Conservation (phyloP, 768 basidiomycete genomes). For the Tephrocybe sp. region DNA sequence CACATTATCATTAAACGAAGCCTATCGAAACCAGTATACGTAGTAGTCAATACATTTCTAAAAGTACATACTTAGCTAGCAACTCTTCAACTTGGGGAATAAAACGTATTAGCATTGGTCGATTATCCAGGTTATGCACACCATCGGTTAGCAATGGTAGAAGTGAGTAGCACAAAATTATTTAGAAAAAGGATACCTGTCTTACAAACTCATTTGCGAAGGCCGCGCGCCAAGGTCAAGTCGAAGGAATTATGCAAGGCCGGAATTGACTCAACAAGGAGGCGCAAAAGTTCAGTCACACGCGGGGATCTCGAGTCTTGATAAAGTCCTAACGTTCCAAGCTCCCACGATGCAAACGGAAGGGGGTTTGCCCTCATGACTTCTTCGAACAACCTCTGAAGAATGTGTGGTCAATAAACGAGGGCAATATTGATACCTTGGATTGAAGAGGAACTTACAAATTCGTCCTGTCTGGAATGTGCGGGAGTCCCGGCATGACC, state of each 20-base stretch:
- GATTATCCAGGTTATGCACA: too few species aligned
- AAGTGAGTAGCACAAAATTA: too few species aligned
- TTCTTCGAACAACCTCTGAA: conserved; percentile 11
- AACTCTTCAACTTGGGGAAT: neutral
- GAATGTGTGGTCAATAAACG: neutral
- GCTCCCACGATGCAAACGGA: conserved; percentile 13
- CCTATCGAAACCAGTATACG: too few species aligned
- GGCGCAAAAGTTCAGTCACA: conserved; percentile 1
- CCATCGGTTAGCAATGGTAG: too few species aligned
- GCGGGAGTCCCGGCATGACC: neutral
- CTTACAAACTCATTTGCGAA: too few species aligned
- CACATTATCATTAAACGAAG: too few species aligned
- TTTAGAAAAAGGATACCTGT: too few species aligned
- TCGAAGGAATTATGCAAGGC: conserved; percentile 9
- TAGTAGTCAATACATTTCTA: too few species aligned
- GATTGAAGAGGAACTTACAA: conserved; percentile 8
- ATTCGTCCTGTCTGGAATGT: conserved; percentile 1
- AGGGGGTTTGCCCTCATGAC: conserved; percentile 3
- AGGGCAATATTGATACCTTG: neutral
- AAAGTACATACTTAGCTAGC: neutral
- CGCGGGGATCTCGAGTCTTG: conserved; percentile 1
- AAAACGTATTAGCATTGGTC: neutral
- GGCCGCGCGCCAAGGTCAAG: too few species aligned
- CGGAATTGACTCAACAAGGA: conserved; percentile 16
- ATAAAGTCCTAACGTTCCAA: conserved; percentile 8